Conservation (phyloP, 345 rosid species). For the Populus ilicifolia region DNA sequence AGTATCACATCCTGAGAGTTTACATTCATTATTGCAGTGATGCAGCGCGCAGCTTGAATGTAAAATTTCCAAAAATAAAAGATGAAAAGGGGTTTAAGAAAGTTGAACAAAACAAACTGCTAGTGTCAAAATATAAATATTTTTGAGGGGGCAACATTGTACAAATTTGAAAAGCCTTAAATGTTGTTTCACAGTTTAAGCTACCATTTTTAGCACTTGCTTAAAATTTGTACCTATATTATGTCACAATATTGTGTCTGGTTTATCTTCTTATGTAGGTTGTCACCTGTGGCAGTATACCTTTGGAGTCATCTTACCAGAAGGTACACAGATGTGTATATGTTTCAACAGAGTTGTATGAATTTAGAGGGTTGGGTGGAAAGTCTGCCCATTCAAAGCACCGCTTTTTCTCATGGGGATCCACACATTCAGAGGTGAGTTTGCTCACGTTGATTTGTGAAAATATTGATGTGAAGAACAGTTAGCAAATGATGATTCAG, state of each 20-base stretch:
- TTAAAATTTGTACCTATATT: background rate
- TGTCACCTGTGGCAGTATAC: conserved; percentile 92
- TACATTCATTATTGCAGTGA: background rate
- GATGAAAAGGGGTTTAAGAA: background rate
- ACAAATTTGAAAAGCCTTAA: too few relatives aligned
- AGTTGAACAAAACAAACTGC: background rate
- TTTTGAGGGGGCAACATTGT: too few relatives aligned
- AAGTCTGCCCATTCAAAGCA: conserved; percentile 75
- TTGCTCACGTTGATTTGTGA: background rate
- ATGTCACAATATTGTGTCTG: background rate
- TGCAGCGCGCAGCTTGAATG: background rate
- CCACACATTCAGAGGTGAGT: conserved; percentile 76
- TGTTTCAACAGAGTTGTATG: conserved; percentile 73
- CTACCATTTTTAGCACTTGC: background rate
- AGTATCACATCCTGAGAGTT: background rate
- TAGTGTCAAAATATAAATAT: background rate
- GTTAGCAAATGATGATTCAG: conserved; percentile 5
- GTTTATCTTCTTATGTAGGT: conserved; percentile 44
- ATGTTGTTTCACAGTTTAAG: background rate
- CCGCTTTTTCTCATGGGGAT: conserved; percentile 83
- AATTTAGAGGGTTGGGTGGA: conserved; percentile 69
- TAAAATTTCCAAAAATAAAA: background rate
- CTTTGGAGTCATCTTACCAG: conserved; percentile 85
- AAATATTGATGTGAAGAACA: background rate
- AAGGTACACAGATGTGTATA: conserved; percentile 73